These are phyloP conservation scores for Galerina marginata DNA, from an alignment of 768 basidiomycete genomes.

Conservation along the genomic window DNA sequence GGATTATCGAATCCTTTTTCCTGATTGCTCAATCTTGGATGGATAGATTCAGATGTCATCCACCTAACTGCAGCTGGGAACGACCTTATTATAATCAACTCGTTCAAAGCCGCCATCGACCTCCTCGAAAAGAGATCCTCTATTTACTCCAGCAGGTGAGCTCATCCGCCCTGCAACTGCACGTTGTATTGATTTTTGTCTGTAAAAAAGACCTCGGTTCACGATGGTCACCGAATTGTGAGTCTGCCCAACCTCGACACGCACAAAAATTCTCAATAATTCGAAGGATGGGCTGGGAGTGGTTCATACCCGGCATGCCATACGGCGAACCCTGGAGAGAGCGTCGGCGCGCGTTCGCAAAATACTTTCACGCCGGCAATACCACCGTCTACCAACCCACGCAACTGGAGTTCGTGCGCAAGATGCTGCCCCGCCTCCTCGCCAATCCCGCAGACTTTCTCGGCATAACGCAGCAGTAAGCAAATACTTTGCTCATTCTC, in stretches of 20 bases:
- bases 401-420: constrained; percentile 20
- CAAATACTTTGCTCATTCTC: not conserved
- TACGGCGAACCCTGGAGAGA: constrained; percentile 31
- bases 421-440: constrained; percentile 16
- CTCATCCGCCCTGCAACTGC: not conserved
- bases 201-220: constrained; percentile 23
- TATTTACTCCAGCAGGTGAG: constrained; percentile 26
- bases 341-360: constrained; percentile 25
- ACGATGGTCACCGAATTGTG: constrained; percentile 29
- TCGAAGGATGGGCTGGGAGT: constrained; percentile 21
- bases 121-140: constrained; percentile 27
- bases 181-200: not conserved
- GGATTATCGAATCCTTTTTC: not conserved
- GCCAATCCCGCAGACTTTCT: constrained; percentile 11
- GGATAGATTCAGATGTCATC: constrained; percentile 28
- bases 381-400: constrained; percentile 12
- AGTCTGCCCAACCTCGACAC: not conserved
- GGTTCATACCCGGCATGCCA: constrained; percentile 21
- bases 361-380: constrained; percentile 24
- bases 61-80: constrained; percentile 24
- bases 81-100: constrained; percentile 26
- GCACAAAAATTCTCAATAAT: not conserved
- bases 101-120: constrained; percentile 22
- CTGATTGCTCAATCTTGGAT: not conserved
- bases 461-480: constrained; percentile 2